phyloP scores from a whole-genome alignment of 2,329 filamentous ascomycete genomes.

The Pseudodiploospora longispora region DNA sequence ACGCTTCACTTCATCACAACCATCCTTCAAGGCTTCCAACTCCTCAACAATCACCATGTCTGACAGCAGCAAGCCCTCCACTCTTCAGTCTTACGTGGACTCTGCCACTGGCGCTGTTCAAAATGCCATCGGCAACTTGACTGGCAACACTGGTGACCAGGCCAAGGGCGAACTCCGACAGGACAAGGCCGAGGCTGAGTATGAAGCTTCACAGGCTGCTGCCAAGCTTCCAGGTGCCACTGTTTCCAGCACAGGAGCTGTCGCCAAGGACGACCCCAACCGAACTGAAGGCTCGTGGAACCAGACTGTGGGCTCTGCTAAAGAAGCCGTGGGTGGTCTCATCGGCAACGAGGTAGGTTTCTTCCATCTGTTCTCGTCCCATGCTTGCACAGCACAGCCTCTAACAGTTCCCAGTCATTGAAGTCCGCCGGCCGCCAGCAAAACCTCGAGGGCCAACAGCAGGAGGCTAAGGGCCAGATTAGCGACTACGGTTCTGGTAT shows the following conservation, averaged over 20 bases:
- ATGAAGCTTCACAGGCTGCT: slow-evolving; percentile 67
- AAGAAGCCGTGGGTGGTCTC: slow-evolving; percentile 70
- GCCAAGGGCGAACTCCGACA: slow-evolving; percentile 56
- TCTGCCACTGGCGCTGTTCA: slow-evolving; percentile 65
- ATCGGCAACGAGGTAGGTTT: slow-evolving; percentile 59
- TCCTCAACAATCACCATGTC: slow-evolving; percentile 16
- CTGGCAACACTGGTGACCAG: slow-evolving; percentile 63
- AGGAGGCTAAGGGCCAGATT: slow-evolving; percentile 77
- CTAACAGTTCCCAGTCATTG: slow-evolving; percentile 39
- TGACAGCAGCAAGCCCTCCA: slow-evolving; percentile 46
- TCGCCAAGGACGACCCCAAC: slow-evolving; percentile 64
- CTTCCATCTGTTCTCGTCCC: not conserved
- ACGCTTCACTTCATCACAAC: not conserved
- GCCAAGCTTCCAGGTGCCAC: slow-evolving; percentile 66
- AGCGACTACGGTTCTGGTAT: slow-evolving; percentile 62
- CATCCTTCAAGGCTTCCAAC: not conserved
- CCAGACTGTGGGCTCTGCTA: slow-evolving; percentile 80
- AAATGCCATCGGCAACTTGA: slow-evolving; percentile 61
- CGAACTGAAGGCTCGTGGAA: slow-evolving; percentile 71
- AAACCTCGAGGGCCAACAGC: slow-evolving; percentile 69
- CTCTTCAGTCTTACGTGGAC: slow-evolving; percentile 71
- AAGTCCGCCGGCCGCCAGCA: slow-evolving; percentile 69
- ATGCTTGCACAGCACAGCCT: not conserved
- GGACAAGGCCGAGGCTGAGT: slow-evolving; percentile 55
- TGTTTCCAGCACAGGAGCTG: slow-evolving; percentile 60